These are phyloP conservation scores for Fusarium veterinarium DNA, from an alignment of 2,329 filamentous ascomycete genomes.

Conservation along the genomic window DNA sequence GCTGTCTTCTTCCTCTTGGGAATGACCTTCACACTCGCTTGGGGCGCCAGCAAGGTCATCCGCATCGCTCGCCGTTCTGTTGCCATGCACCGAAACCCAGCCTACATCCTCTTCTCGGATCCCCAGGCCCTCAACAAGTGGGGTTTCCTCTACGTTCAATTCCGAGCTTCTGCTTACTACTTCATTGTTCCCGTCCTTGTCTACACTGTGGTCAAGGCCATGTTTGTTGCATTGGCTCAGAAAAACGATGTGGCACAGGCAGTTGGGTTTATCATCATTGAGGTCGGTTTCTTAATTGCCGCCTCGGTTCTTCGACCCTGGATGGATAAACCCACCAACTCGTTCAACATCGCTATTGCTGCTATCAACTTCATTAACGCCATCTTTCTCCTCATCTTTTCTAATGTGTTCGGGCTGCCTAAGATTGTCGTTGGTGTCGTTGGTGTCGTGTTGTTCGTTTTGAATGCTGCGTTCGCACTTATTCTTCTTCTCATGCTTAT, in stretches of 20 bases:
- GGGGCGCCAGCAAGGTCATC: constrained; percentile 92
- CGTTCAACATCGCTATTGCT: constrained; percentile 93
- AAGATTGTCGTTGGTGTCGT: constrained; percentile 86
- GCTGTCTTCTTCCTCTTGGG: constrained; percentile 90
- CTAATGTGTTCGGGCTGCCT: constrained; percentile 85
- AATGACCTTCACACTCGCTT: constrained; percentile 80
- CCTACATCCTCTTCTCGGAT: constrained; percentile 96
- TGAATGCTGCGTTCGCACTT: constrained; percentile 85
- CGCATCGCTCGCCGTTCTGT: constrained; percentile 89
- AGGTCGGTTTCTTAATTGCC: constrained; percentile 80
- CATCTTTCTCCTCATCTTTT: constrained; percentile 90
- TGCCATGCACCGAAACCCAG: constrained; percentile 92
- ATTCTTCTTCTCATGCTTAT: constrained; percentile 84
- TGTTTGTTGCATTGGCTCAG: constrained; percentile 89
- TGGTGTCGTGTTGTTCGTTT: constrained; percentile 88
- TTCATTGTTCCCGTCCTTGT: constrained; percentile 84
- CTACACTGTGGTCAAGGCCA: constrained; percentile 87
- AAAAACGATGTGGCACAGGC: constrained; percentile 77
- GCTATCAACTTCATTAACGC: constrained; percentile 91
- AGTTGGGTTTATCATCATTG: constrained; percentile 84
- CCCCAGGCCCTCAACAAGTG: constrained; percentile 95
- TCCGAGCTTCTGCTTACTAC: constrained; percentile 95
- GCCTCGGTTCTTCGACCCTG: constrained; percentile 87
- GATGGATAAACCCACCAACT: constrained; percentile 99
- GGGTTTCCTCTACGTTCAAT: constrained; percentile 98